Evolutionary conservation across 2,329 filamentous ascomycete genomes (phyloP).

Genomic region (Aspergillus puulaauensis): DNA sequence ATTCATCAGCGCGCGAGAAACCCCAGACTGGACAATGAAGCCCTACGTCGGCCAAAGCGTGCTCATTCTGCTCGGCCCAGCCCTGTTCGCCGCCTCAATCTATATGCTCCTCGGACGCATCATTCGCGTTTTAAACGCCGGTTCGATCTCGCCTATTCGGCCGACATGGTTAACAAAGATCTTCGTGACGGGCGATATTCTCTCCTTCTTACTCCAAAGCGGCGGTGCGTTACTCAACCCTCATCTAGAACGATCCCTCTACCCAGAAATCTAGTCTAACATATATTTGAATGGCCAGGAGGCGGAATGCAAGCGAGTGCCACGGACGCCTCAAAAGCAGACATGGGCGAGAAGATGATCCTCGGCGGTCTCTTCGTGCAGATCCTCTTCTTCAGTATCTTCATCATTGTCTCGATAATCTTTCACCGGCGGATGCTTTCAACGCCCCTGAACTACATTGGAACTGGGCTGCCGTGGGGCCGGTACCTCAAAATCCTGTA

Average conservation of each 20-base stretch:
- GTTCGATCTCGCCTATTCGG: constrained; percentile 31
- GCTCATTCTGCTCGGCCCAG: constrained; percentile 6
- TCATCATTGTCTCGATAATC: constrained; percentile 37
- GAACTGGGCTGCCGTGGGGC: constrained; percentile 3
- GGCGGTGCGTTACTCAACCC: constrained; percentile 17
- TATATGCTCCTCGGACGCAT: constrained; percentile 43
- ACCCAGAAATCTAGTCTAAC: no score
- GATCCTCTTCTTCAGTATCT: constrained; percentile 59
- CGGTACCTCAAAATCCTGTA: constrained; percentile 15
- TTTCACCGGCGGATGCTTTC: constrained; percentile 12
- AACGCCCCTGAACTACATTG: not conserved
- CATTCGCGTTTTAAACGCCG: constrained; percentile 33
- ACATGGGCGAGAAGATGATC: constrained; percentile 43
- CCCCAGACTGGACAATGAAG: constrained; percentile 9
- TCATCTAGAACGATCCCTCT: not conserved
- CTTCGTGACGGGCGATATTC: constrained; percentile 34
- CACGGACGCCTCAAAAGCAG: constrained; percentile 2
- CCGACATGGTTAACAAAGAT: constrained; percentile 39
- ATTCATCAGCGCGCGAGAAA: constrained; percentile 5
- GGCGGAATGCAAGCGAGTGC: constrained; percentile 15
- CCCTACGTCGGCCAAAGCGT: constrained; percentile 10
- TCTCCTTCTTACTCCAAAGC: constrained; percentile 33
- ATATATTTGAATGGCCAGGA: constrained; percentile 3
- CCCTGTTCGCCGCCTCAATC: constrained; percentile 38
- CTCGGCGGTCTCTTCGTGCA: constrained; percentile 59